phyloP scores from a whole-genome alignment of 495 filamentous ascomycete genomes.

The Lichina pygmaea region DNA sequence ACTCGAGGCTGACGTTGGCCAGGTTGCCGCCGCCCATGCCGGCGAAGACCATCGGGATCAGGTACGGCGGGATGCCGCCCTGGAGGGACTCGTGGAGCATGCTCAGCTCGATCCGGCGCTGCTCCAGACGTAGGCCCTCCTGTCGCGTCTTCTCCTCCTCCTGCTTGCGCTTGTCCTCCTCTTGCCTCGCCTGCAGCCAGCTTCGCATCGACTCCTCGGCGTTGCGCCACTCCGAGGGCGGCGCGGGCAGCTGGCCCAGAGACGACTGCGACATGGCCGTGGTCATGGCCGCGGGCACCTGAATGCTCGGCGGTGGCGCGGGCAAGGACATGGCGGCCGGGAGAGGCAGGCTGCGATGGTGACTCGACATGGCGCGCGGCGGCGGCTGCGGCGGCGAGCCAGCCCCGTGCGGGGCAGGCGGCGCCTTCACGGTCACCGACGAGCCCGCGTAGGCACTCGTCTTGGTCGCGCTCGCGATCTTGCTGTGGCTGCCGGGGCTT shows the following conservation, averaged over 20 bases:
- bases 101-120: slow-evolving; percentile 55
- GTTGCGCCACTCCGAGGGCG: slow-evolving; percentile 42
- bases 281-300: slow-evolving; percentile 14
- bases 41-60: slow-evolving; percentile 76
- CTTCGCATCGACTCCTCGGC: slow-evolving; percentile 57
- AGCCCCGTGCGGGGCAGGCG: not conserved
- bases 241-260: slow-evolving; percentile 35
- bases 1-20: slow-evolving; percentile 33
- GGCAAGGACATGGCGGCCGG: slow-evolving; percentile 44
- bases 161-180: slow-evolving; percentile 62
- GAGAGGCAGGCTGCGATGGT: slow-evolving; percentile 50
- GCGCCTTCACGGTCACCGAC: too few relatives aligned
- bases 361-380: slow-evolving; percentile 30
- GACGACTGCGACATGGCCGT: slow-evolving; percentile 16
- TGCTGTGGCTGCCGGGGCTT: too few relatives aligned
- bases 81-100: slow-evolving; percentile 61
- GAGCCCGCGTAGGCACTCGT: too few relatives aligned
- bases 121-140: slow-evolving; percentile 49
- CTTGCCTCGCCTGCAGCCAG: slow-evolving; percentile 59
- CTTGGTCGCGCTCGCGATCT: too few relatives aligned
- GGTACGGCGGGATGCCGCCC: slow-evolving; percentile 57
- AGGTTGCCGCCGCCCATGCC: slow-evolving; percentile 46
- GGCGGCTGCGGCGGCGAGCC: slow-evolving; percentile 12
- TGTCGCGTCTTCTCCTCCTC: slow-evolving; percentile 77
- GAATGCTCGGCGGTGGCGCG: slow-evolving; percentile 12